Evolutionary conservation across 495 filamentous ascomycete species (phyloP).

Genomic region (Hypoxylon cercidicola): DNA sequence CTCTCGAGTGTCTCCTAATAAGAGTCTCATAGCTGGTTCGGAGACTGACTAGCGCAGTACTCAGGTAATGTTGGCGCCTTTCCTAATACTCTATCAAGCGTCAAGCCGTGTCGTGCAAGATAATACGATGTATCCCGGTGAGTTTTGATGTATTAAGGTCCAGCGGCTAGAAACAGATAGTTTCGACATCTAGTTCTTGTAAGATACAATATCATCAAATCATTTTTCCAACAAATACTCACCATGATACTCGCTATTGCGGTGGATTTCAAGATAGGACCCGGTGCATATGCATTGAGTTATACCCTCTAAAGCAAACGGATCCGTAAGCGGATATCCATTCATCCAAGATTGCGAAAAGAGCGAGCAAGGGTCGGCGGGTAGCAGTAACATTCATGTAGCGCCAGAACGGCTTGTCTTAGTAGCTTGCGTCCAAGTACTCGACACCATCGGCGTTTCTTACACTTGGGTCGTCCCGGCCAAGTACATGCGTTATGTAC

Average conservation of each 20-base stretch:
- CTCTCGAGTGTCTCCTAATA: background rate
- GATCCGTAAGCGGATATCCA: conserved; percentile 27
- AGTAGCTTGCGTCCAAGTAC: conserved; percentile 23
- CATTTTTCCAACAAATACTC: conserved; percentile 4
- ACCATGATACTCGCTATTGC: conserved; percentile 11
- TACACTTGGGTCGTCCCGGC: conserved; percentile 10
- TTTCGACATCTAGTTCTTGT: background rate
- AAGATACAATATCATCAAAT: conserved; percentile 10
- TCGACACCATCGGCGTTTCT: conserved; percentile 22
- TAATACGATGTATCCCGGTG: conserved; percentile 14
- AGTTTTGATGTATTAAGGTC: conserved; percentile 5
- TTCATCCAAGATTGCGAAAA: conserved; percentile 43
- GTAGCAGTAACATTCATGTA: conserved; percentile 28
- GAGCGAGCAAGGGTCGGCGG: conserved; percentile 33
- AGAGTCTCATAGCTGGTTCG: background rate
- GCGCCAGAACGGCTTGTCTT: conserved; percentile 19
- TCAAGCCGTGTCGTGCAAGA: no score
- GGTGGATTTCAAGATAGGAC: conserved; percentile 13
- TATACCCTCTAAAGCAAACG: conserved; percentile 27
- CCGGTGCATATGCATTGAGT: background rate
- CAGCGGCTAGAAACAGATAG: background rate
- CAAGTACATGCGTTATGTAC: conserved; percentile 14
- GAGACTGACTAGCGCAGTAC: background rate
- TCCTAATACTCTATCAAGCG: no score
- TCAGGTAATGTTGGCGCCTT: no score